Evolutionary conservation across 495 filamentous ascomycete species (phyloP).

Genomic region (Lindgomyces ingoldianus): DNA sequence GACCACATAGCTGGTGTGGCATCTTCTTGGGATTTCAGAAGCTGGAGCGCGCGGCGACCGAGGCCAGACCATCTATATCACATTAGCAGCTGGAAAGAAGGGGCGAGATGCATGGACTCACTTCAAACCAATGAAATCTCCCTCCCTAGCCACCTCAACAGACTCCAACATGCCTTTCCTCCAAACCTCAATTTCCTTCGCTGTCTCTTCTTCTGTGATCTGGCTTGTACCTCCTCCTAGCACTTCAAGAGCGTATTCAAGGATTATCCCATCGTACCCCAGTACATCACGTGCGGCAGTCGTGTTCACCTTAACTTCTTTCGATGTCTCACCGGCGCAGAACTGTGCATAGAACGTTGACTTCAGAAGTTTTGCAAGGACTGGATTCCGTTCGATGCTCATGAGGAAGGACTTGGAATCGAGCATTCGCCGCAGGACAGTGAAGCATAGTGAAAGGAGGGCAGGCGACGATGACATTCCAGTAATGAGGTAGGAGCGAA

Average conservation of each 20-base stretch:
- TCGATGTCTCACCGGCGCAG: slow-evolving; percentile 70
- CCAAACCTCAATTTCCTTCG: slow-evolving; percentile 71
- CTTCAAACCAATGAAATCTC: slow-evolving; percentile 89
- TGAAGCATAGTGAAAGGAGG: slow-evolving; percentile 70
- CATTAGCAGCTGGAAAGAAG: not conserved
- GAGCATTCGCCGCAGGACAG: slow-evolving; percentile 68
- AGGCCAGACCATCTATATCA: slow-evolving; percentile 74
- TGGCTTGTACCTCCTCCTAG: slow-evolving; percentile 59
- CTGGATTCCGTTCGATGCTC: slow-evolving; percentile 43
- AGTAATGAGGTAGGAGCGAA: slow-evolving; percentile 78
- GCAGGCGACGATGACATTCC: slow-evolving; percentile 75
- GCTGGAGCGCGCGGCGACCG: slow-evolving; percentile 69
- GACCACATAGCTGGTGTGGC: slow-evolving; percentile 64
- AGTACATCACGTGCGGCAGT: slow-evolving; percentile 53
- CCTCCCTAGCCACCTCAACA: slow-evolving; percentile 67
- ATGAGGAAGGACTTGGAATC: slow-evolving; percentile 60
- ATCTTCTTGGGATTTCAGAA: slow-evolving; percentile 57
- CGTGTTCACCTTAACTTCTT: slow-evolving; percentile 63
- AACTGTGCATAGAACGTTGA: slow-evolving; percentile 84
- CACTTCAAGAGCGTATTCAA: slow-evolving; percentile 76
- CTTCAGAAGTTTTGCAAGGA: slow-evolving; percentile 57
- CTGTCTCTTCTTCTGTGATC: slow-evolving; percentile 42
- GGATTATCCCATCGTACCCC: slow-evolving; percentile 74
- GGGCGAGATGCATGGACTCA: slow-evolving; percentile 40
- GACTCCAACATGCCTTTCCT: slow-evolving; percentile 72